Evolutionary conservation across 106 monocot species (phyloP).

Genomic region (Phalaenopsis aphrodite): DNA sequence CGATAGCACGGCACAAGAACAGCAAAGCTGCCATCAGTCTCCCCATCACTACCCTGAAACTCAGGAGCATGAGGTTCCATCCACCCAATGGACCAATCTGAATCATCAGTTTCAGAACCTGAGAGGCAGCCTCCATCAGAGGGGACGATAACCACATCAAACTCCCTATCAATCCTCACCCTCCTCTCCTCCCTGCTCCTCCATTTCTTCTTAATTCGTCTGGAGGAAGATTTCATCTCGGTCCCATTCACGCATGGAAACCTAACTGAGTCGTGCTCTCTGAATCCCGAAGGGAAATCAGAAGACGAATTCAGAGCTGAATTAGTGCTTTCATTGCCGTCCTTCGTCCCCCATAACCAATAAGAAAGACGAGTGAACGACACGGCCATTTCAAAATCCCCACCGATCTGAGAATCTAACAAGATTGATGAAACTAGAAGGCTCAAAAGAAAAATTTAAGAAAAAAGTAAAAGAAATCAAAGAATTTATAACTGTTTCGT

Average conservation of each 20-base stretch:
- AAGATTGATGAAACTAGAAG: neutral
- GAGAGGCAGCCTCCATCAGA: conserved; percentile 64
- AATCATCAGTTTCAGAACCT: conserved; percentile 68
- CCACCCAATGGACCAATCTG: conserved; percentile 88
- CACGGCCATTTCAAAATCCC: conserved; percentile 21
- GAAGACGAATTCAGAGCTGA: conserved; percentile 20
- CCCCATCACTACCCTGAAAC: conserved; percentile 22
- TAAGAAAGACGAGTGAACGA: conserved; percentile 35
- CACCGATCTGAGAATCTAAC: neutral
- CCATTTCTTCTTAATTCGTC: conserved; percentile 27
- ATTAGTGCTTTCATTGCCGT: conserved; percentile 17
- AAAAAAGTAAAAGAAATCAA: neutral
- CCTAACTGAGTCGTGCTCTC: conserved; percentile 29
- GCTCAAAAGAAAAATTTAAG: neutral
- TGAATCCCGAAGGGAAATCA: conserved; percentile 40
- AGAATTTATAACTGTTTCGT: neutral
- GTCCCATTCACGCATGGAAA: conserved; percentile 13
- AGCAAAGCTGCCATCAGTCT: conserved; percentile 54
- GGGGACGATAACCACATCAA: conserved; percentile 62
- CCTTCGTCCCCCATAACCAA: conserved; percentile 40
- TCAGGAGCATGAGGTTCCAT: conserved; percentile 60
- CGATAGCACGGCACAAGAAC: conserved; percentile 76
- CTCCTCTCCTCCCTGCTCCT: conserved; percentile 33
- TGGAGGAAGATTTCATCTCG: conserved; percentile 15
- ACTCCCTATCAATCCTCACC: conserved; percentile 52